phyloP scores from a whole-genome alignment of 2,329 filamentous ascomycete species.

The Scedosporium dehoogii region DNA sequence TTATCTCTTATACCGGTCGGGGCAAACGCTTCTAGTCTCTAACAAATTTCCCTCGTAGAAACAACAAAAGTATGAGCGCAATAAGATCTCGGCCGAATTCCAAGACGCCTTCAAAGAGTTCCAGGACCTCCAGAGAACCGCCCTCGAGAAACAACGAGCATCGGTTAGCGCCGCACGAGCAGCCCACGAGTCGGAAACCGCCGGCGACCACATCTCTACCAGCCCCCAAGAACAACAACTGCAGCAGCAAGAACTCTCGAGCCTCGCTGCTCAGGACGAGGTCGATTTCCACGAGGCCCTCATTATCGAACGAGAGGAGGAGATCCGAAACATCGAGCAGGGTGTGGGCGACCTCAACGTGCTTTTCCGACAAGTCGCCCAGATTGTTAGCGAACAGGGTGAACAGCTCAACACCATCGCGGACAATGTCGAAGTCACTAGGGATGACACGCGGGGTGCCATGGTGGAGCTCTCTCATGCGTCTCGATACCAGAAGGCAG shows the following conservation, averaged over 20 bases:
- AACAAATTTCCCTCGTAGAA: conserved; percentile 45
- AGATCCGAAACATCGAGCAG: conserved; percentile 96
- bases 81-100: conserved; percentile 91
- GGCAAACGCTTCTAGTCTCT: background rate
- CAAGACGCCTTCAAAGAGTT: conserved; percentile 82
- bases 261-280: conserved; percentile 82
- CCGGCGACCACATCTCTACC: conserved; percentile 14
- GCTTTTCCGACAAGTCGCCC: conserved; percentile 93
- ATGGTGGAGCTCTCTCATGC: conserved; percentile 79
- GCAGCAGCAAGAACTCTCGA: conserved; percentile 65
- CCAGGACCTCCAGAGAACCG: conserved; percentile 79
- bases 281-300: conserved; percentile 96
- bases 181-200: conserved; percentile 55
- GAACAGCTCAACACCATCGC: conserved; percentile 79
- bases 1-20: background rate
- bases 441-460: conserved; percentile 73
- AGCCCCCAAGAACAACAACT: conserved; percentile 42
- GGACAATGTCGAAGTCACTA: conserved; percentile 76
- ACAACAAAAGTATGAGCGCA: conserved; percentile 91
- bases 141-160: conserved; percentile 85
- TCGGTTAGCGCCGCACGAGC: conserved; percentile 75
- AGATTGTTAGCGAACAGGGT: conserved; percentile 92
- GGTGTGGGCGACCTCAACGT: conserved; percentile 93
- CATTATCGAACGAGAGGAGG: conserved; percentile 91
- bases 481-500: conserved; percentile 87